Base-by-base conservation (phyloP, 2,329 filamentous ascomycete species). In the Venturiaceae sp. region DNA sequence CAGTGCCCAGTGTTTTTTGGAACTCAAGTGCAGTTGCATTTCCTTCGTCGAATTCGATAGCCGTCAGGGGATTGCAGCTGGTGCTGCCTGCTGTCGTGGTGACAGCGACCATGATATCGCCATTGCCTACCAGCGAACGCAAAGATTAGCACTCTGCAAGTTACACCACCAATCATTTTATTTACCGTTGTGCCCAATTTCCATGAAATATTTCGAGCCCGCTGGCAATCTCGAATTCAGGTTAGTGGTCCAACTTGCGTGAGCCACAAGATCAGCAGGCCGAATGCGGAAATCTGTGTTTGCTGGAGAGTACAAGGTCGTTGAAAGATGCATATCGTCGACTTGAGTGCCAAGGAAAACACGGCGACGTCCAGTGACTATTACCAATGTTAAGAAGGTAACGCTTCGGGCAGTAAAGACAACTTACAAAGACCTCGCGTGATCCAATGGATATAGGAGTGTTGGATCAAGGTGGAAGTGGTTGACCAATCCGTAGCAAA, bases 171-270 rank as follows among this genome's bases (percentile, higher is more conserved):
- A n/a, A n/a, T n/a, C n/a, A n/a, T n/a, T n/a, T n/a, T n/a, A n/a
- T n/a, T n/a, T n/a, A n/a, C n/a, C 77, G 59, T 83, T 83, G 69
- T 82, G 78, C 7, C 76, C 80, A 46, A 82, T 68, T 64, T 83
- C 80, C 16, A 80, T 71, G 33, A 76, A 77, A 66, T 78, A 83
- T 47, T 68, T 66, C 59, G 79, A 82, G 5, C 80, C 80, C 5
- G 73, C 32, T 34, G 79, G 77, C 63, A 83, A 70, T 61, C 79
- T 78, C 3, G 66, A 68, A 60, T 77, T 77, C 64, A 78, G 65
- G 26, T 69, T 64, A 9, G 60, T 59, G 60, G 69, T 71, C 75
- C 76, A 83, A 3, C 66, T 65, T 19, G 72, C 68, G 63, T 80
- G 74, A 9, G 70, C 70, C n/a, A 72, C 67, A 62, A 83, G 63